phyloP scores from a whole-genome alignment of 495 filamentous ascomycete genomes.

The Hyaloscypha finlandica region DNA sequence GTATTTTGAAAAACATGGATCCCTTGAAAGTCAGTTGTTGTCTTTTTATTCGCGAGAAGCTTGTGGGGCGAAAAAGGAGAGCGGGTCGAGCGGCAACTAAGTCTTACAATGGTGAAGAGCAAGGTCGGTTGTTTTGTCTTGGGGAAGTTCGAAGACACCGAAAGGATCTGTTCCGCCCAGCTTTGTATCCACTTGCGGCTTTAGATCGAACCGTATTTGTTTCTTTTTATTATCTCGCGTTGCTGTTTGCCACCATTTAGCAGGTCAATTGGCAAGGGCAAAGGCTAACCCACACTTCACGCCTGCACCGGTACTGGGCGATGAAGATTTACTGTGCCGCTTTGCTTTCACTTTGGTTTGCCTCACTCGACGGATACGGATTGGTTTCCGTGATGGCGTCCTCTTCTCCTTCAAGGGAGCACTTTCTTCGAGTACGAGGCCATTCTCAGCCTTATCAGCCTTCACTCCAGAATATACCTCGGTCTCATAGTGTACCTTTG shows the following conservation, averaged over 20 bases:
- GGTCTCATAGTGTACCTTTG: not conserved
- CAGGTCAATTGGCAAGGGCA: not conserved
- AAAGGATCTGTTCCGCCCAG: constrained; percentile 16
- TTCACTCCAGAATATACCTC: not conserved
- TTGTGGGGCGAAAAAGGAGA: not conserved
- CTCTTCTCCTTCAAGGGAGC: not conserved
- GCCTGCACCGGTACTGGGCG: not conserved
- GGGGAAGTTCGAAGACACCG: constrained; percentile 10
- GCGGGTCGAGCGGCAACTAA: not conserved
- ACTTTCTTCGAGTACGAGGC: not conserved
- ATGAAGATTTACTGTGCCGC: not conserved
- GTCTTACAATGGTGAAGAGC: constrained; percentile 19
- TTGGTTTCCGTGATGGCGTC: not conserved
- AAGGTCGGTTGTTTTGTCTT: constrained; percentile 10
- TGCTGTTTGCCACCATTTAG: not conserved
- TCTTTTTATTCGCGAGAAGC: not conserved
- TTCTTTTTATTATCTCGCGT: not conserved
- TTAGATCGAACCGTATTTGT: not conserved
- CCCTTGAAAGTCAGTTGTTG: constrained; percentile 8
- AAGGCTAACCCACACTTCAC: not conserved
- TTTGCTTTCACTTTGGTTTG: not conserved
- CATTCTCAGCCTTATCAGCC: not conserved
- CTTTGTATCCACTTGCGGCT: constrained; percentile 1
- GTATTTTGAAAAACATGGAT: constrained; percentile 18
- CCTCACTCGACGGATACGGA: not conserved